A percentile compares a stretch with the other conserved stretches of the same genome.
Conservation (phyloP, 1,284 basidiomycete genomes). For the Leccinum proximum region DNA sequence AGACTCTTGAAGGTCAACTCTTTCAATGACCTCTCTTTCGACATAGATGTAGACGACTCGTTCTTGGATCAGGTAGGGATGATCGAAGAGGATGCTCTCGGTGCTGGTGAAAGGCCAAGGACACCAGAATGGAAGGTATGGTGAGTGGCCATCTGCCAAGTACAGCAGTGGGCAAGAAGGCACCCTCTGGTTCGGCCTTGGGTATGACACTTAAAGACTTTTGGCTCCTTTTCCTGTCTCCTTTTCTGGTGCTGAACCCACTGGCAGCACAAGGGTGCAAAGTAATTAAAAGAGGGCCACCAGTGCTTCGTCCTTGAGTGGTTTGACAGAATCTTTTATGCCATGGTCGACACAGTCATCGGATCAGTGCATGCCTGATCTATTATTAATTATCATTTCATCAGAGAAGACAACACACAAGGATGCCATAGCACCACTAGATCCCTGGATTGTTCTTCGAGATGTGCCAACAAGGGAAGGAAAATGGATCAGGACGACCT, state of each 20-base stretch:
- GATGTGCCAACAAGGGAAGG: conserved; percentile 10
- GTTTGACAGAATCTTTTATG: conserved; percentile 13
- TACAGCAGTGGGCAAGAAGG: conserved; percentile 5
- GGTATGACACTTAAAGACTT: conserved; percentile 15
- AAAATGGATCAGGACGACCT: conserved; percentile 20
- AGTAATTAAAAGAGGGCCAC: conserved; percentile 9
- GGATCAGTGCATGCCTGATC: conserved; percentile 15
- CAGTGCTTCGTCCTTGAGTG: conserved; percentile 15
- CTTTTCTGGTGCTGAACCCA: conserved; percentile 17
- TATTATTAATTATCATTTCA: conserved; percentile 26
- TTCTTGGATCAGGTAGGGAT: conserved; percentile 32
- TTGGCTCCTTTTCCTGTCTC: conserved; percentile 11
- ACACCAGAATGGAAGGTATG: conserved; percentile 2
- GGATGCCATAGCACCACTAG: not conserved
- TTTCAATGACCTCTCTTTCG: conserved; percentile 13
- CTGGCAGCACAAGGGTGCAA: conserved; percentile 12
- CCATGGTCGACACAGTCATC: conserved; percentile 20
- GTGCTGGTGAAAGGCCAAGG: conserved; percentile 14
- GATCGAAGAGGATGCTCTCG: conserved; percentile 27
- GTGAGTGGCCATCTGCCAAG: conserved; percentile 3
- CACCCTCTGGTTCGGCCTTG: conserved; percentile 8
- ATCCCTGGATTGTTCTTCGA: conserved; percentile 8
- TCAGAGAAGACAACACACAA: conserved; percentile 21
- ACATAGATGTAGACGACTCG: conserved; percentile 26
- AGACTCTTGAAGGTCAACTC: too few relatives aligned